These are phyloP conservation scores for Chimonanthus praecox DNA, from an alignment of 164 flowering plant genomes.

Conservation along the genomic window DNA sequence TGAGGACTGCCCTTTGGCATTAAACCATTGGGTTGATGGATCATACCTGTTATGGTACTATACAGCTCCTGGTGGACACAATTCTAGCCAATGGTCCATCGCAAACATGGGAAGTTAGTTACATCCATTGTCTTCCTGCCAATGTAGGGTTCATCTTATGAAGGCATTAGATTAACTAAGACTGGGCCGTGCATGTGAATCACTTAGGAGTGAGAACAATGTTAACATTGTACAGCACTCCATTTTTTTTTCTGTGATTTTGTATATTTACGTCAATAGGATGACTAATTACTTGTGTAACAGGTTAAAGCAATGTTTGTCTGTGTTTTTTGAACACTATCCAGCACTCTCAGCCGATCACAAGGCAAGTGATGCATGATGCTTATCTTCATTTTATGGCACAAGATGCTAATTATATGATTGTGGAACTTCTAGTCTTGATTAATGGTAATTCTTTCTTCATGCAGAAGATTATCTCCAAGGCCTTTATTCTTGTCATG, in stretches of 20 bases:
- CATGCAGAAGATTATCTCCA: constrained; percentile 69
- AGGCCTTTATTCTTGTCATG: constrained; percentile 77
- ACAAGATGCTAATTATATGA: not conserved
- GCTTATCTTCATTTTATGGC: not conserved
- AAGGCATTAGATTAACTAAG: too few species aligned
- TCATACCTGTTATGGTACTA: not conserved
- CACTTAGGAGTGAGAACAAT: too few species aligned
- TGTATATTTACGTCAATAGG: not conserved
- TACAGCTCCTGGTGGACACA: not conserved
- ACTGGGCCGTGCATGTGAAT: too few species aligned
- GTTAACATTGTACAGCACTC: too few species aligned
- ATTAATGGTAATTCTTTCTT: constrained; percentile 2
- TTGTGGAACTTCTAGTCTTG: not conserved
- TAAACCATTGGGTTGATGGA: not conserved
- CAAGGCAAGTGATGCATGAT: constrained; percentile 50
- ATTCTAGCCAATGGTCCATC: too few species aligned
- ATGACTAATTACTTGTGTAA: constrained; percentile 3
- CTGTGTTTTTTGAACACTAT: constrained; percentile 95
- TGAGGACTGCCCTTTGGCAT: not conserved
- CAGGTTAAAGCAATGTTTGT: constrained; percentile 90
- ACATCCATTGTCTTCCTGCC: too few species aligned
- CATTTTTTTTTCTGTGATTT: not conserved
- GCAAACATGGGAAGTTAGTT: too few species aligned
- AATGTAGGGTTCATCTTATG: too few species aligned
- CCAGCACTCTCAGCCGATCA: constrained; percentile 73